Percentiles rank a stretch among this genome's conserved stretches.
phyloP scores from a whole-genome alignment of 1,139 yeast genomes.

The Debaryomyces robertsiae region DNA sequence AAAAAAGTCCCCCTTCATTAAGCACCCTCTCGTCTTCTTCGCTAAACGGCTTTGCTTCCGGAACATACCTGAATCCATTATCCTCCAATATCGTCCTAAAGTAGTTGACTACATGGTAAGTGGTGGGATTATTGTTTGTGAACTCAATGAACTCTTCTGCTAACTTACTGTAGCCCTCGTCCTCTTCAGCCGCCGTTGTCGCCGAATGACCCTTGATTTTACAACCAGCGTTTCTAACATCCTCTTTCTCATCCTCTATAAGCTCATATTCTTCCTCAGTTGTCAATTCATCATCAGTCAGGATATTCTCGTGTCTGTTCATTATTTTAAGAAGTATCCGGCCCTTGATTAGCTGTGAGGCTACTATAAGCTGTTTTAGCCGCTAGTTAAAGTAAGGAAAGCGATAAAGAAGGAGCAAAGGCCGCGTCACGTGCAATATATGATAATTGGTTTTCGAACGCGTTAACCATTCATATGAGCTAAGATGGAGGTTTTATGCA shows the following conservation, averaged over 20 bases:
- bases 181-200: too few relatives aligned
- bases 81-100: constrained; percentile 28
- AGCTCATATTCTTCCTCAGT: constrained; percentile 11
- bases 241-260: not conserved
- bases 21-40: constrained; percentile 23
- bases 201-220: too few relatives aligned
- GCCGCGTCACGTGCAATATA: constrained; percentile 1
- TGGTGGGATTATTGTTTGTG: constrained; percentile 45
- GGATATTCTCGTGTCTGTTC: not conserved
- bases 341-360: too few relatives aligned
- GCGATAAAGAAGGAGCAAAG: too few relatives aligned
- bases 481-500: not conserved
- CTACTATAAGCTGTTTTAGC: too few relatives aligned
- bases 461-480: constrained; percentile 3
- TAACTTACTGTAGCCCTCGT: constrained; percentile 4
- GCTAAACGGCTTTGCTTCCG: constrained; percentile 30
- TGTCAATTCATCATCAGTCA: constrained; percentile 12
- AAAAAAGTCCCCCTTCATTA: constrained; percentile 28
- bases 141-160: constrained; percentile 40
- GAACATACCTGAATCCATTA: constrained; percentile 34
- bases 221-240: too few relatives aligned
- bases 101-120: constrained; percentile 40
- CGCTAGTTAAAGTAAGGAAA: too few relatives aligned
- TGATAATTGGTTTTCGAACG: constrained; percentile 7
- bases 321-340: too few relatives aligned